Base-by-base conservation (phyloP, 78 protist genomes). In the Speleostelium caveatum region DNA sequence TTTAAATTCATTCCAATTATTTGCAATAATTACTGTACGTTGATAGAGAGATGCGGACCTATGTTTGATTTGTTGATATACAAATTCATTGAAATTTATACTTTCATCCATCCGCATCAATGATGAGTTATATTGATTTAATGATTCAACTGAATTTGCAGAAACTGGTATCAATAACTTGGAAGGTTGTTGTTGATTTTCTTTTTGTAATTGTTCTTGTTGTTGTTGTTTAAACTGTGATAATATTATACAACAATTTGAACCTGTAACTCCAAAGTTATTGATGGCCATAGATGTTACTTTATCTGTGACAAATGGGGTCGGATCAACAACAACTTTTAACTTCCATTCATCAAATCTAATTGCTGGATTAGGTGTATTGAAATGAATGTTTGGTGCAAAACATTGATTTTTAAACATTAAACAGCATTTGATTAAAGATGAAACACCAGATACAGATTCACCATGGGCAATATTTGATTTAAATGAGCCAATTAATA, bases 381-480 rank as follows among this genome's bases (percentile, higher is more conserved):
- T 58, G 2, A 75, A 60, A 22, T 75, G 39, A 24, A 61, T 75
- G 14, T 36, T 75, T 42, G 55, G 69, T 24, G 38, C 72, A 10
- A 75, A 60, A 12, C 17, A 28, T 60, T 38, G 3, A 32, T 75
- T 39, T 41, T 75, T 75, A 17, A 30, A 61, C 86, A 75, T 75
- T 30, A 94, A n/a, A 24, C 60, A 35, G 38, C 35, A 28, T 75
- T 94, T 94, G 55, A 87, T 72, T 32, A 94, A 6, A 7, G 90
- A 55, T 10, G 86, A 77, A 22, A 87, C 24, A 21, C 93, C 97
- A n/a, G 97, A 76, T 14, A 94, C 94, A 28, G 74, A 19, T 86
- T 96, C 98, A 73, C 24, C 1, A 62, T 96, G 98, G 14, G 97
- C 98, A 41, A 90, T 61, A 67, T 79, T 94, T 3, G 94, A 24